Evolutionary conservation across 257 asterid species (phyloP), one percentile per base, ranked within the genome.

Genomic region (Galeopsis tetrahit): DNA sequence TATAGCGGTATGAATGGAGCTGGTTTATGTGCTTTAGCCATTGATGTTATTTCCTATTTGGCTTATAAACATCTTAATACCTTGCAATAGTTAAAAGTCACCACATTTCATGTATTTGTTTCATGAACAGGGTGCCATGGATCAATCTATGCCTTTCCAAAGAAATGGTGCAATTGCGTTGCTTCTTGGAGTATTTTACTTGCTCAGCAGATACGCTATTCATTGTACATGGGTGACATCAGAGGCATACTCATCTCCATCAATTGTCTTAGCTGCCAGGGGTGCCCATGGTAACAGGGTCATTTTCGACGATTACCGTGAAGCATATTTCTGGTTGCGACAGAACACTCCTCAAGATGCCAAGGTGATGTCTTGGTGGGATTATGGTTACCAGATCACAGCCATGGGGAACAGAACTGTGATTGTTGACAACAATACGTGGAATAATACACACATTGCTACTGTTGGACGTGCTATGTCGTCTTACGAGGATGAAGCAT

Each of bases 291-390:
- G 98, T 15, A 85, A 86, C 82, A 85, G 98, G 85, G 90, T 93
- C 72, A 91, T 93, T 58, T 91, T 91, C 71, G 97, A 94, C 71
- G 97, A 94, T 77, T 93, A 93, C 51, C 96, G 97, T 75, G 98
- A 93, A 76, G 98, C 98, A 21, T 93, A 93, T 79, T 91, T 89
- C 70, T 93, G 97, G 98, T 80, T 93, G 82, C 80, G 96, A 28
- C 96, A 94, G 84, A 94, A 94, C 82, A 91, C 97, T 52, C 96
- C 99, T 79, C 86, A 78, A 38, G 98, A 91, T 87, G 98, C 99
- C 77, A 95, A 95, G 88, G 94, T 94, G 68, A 95, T 95, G 98
- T 95, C 99, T 15, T 95, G 99, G 99, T 95, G 99, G 99, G 99
- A 95, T 84, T 95, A 95, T 79, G 99, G 99, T 59, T 95, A 95